A percentile compares a stretch with the other conserved stretches of the same genome.
Evolutionary conservation across 345 rosid species (phyloP).

Genomic region (Hibiscus syriacus): DNA sequence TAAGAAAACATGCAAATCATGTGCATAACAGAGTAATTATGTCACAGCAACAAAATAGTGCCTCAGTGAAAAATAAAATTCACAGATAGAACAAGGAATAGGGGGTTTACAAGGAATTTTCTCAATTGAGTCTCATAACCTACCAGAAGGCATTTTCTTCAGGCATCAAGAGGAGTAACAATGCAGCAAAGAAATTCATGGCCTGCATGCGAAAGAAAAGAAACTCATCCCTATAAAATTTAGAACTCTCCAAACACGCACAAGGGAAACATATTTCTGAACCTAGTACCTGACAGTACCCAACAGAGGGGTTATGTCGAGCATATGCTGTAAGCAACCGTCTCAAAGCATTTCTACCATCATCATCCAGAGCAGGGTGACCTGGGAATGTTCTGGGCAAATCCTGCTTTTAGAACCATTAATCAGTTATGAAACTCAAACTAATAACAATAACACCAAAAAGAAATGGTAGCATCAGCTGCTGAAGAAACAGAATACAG

Average conservation of each 20-base stretch:
- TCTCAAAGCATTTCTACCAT: slow-evolving; percentile 98
- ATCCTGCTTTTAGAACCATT: slow-evolving; percentile 53
- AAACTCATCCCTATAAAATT: slow-evolving; percentile 15
- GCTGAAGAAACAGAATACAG: slow-evolving; percentile 13
- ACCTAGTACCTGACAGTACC: slow-evolving; percentile 87
- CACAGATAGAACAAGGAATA: not conserved
- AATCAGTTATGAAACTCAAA: slow-evolving; percentile 4
- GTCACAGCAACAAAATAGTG: not conserved
- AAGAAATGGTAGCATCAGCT: slow-evolving; percentile 12
- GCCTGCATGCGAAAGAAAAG: too few species aligned
- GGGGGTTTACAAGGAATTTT: not conserved
- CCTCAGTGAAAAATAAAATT: not conserved
- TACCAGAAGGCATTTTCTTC: slow-evolving; percentile 99
- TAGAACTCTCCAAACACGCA: not conserved
- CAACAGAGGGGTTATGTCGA: slow-evolving; percentile 97
- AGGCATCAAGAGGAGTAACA: slow-evolving; percentile 95
- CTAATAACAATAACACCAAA: not conserved
- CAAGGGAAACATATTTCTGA: not conserved
- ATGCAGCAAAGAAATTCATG: slow-evolving; percentile 92
- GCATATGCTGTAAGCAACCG: slow-evolving; percentile 99
- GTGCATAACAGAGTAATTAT: not conserved
- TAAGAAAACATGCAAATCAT: not conserved
- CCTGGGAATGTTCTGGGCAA: slow-evolving; percentile 99
- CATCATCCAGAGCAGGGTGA: slow-evolving; percentile 93
- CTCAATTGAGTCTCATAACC: slow-evolving; percentile 21